A percentile compares a stretch with the other conserved stretches of the same genome.
These are phyloP conservation scores for Cytospora schulzeri DNA, from an alignment of 2,329 filamentous ascomycete genomes.

Conservation along the genomic window DNA sequence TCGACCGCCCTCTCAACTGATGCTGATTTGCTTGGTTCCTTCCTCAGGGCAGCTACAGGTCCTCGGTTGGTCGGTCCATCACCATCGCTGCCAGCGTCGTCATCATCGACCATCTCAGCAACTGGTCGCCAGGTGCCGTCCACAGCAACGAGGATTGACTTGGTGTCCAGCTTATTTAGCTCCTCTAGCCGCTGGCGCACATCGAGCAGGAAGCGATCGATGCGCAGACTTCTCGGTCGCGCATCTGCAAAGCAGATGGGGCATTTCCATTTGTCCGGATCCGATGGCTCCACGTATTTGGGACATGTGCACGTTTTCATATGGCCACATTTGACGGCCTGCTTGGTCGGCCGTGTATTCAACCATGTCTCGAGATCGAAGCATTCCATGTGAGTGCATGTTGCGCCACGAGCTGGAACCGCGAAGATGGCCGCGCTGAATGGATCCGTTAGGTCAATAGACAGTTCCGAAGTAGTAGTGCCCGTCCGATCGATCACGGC, in stretches of 20 bases:
- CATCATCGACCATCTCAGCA: slow-evolving; percentile 37
- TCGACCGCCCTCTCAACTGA: slow-evolving; percentile 20
- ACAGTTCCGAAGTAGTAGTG: slow-evolving; percentile 44
- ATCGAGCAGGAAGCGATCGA: slow-evolving; percentile 73
- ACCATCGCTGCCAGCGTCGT: slow-evolving; percentile 36
- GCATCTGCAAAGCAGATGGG: slow-evolving; percentile 81
- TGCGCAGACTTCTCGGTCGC: slow-evolving; percentile 67
- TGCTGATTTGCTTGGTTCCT: slow-evolving; percentile 4
- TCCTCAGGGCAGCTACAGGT: slow-evolving; percentile 16
- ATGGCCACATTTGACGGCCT: slow-evolving; percentile 40
- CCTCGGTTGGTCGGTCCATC: slow-evolving; percentile 23
- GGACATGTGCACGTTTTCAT: slow-evolving; percentile 41
- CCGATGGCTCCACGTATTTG: slow-evolving; percentile 48
- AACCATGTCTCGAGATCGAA: slow-evolving; percentile 89
- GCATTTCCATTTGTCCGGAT: slow-evolving; percentile 79
- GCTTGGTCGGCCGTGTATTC: slow-evolving; percentile 58
- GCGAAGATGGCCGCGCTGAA: slow-evolving; percentile 67
- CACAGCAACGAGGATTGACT: slow-evolving; percentile 63
- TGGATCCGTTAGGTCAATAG: slow-evolving; percentile 67
- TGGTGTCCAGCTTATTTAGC: slow-evolving; percentile 50
- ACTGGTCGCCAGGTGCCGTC: slow-evolving; percentile 67
- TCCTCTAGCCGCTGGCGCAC: slow-evolving; percentile 60
- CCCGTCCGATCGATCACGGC: slow-evolving; percentile 53
- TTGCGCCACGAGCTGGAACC: slow-evolving; percentile 68
- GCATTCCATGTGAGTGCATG: slow-evolving; percentile 80